Evolutionary conservation across 345 rosid species (phyloP), one percentile per base, ranked within the genome.

Genomic region (Erucastrum elatum): DNA sequence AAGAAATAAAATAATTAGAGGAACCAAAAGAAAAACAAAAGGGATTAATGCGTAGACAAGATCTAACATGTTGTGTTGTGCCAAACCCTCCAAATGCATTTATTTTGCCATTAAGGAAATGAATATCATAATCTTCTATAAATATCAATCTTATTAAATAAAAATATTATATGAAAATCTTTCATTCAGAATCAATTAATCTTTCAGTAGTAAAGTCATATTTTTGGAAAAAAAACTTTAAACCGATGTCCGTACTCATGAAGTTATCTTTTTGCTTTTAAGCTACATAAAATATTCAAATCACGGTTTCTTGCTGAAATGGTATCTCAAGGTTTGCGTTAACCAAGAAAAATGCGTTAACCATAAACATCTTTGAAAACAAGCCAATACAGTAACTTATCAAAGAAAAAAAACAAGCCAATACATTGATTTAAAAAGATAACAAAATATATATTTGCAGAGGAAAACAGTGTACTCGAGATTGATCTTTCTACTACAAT

Each of bases 401-500:
- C 51, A 11, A 11, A 44, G n/a, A 44, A 10, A 44, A 33, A 41
- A 7, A 44, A 46, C 15, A 46, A 13, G 16, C 55, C 13, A 55
- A 60, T 60, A 60, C 9, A 60, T 6, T 51, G 25, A 11, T 11
- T 46, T 15, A 17, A n/a, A 16, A 65, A 44, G 27, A 17, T 21
- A 77, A 39, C 72, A 41, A 64, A 71, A 65, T 61, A 78, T 25
- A 72, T 61, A 65, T 72, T 31, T 58, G 68, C 68, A 58, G 63
- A 59, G 46, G 15, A 41, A 27, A 39, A 7, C 49, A 64, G 21
- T 78, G 5, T 6, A 53, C 60, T 29, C 70, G 64, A 63, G 33
- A 35, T 27, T 8, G 16, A 70, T 15, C 64, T 66, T 66, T 39
- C 80, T 8, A 31, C 37, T 5, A 34, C 64, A 76, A 46, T 9